phyloP scores from a whole-genome alignment of 1,284 basidiomycete genomes.

The Puccinia horiana region DNA sequence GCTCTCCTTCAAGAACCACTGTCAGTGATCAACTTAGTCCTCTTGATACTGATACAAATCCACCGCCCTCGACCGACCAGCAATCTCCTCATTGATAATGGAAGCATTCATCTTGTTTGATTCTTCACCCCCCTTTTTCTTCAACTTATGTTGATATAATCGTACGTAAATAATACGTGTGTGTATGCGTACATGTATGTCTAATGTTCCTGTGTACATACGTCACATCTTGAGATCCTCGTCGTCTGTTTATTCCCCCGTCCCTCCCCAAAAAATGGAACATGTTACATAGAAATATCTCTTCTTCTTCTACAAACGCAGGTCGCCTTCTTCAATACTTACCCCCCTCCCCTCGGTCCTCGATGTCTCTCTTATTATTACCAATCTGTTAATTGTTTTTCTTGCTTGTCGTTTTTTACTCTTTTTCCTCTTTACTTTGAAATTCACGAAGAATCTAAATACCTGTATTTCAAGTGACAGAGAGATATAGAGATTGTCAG shows the following conservation, averaged over 20 bases:
- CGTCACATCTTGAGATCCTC: background rate
- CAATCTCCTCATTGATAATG: slow-evolving; percentile 6
- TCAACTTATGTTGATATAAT: background rate
- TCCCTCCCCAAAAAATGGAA: background rate
- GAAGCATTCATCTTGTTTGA: background rate
- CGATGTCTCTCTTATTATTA: too few relatives aligned
- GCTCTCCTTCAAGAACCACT: background rate
- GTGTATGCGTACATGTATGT: background rate
- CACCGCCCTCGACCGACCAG: background rate
- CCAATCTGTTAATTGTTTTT: too few relatives aligned
- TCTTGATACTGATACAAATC: background rate
- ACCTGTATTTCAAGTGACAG: too few relatives aligned
- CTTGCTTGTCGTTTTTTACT: too few relatives aligned
- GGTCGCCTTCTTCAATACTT: too few relatives aligned
- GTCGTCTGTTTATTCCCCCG: background rate
- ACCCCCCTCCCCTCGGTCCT: too few relatives aligned
- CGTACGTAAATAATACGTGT: background rate
- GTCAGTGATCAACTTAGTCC: background rate
- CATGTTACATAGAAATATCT: background rate
- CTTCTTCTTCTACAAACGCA: too few relatives aligned
- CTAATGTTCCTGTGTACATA: background rate
- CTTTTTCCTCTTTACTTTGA: too few relatives aligned
- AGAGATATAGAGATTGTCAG: too few relatives aligned
- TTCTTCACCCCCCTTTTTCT: background rate
- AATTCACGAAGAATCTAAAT: too few relatives aligned